Evolutionary conservation across 805 yeast species (phyloP), one percentile per base, ranked within the genome.

Genomic region (Jamesozyma lodderae): DNA sequence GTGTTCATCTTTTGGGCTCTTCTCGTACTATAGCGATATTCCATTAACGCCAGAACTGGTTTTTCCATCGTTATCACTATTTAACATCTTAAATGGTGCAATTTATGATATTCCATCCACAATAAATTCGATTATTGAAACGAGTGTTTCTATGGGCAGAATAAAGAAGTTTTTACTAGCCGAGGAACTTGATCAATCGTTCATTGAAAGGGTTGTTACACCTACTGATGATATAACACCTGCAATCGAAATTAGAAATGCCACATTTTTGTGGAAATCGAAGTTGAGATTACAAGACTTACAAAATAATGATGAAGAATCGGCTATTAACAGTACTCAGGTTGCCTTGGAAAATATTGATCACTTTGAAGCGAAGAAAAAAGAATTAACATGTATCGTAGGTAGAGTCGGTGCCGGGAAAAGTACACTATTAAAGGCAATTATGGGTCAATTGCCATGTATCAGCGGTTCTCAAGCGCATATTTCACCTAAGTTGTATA

Each of bases 321-420:
- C 55, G 3, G 46, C 41, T 8, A 44, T 68, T 19, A 64, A 53
- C 67, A 78, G 80, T 6, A 48, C 66, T 0, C 62, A 60, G 34
- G 54, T 66, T 27, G 79, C 83, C 0, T 57, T 79, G 37, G 58
- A 62, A 31, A 55, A 72, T 47, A 65, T 77, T 33, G 52, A 56
- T 15, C 55, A 67, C 38, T 76, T 75, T 44, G 42, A 50, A 8
- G 81, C 77, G 1, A 57, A 48, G n/a, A 70, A 69, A 48, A 79
- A 79, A 4, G 63, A 68, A 26, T 59, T 79, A 38, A 63, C 74
- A 1, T 77, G 85, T 56, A 59, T 79, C 36, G 77, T 79, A 19
- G 85, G 85, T 9, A 63, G 73, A 47, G 85, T 79, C 23, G 85
- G 85, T 3, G 58, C 80, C 11, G 86, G 86, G 35, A 79, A 79